Base-by-base conservation (phyloP, 2,329 filamentous ascomycete genomes). In the Trichoderma brevicompactum region DNA sequence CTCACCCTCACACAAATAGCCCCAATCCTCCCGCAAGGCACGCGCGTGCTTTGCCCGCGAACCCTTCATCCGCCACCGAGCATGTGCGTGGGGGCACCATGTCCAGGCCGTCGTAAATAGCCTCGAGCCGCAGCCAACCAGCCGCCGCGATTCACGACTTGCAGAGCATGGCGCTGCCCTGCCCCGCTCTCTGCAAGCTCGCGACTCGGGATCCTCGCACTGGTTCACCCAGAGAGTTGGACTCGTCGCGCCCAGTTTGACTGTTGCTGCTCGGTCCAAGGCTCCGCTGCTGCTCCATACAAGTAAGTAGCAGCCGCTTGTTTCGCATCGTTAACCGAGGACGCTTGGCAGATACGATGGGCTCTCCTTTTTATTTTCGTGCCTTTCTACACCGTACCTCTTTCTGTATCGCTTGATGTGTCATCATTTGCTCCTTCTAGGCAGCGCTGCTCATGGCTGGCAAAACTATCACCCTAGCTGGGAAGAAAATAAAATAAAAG, bases 11-110 rank as follows among this genome's bases (percentile, higher is more conserved):
- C 17, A 6, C 52, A 28, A 23, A 38, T 53, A 44, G 60, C 60
- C 28, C 41, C 41, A 63, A 44, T 50, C n/a, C 49, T 54, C 32
- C 48, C 60, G 60, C 49, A 63, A 63, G 49, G 40, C 60, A 63
- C 49, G 49, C 56, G 17, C 28, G 15, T 46, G 40, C 19, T 52
- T 50, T 34, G 17, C 3, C 13, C 48, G 32, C 17, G n/a, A 63
- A 63, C 46, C 48, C 49, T 53, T 36, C 19, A 28, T 19, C 23
- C 40, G 28, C 40, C 41, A 36, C 49, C 41, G n/a, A 28, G 17
- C 19, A 38, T 19, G 9, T 44, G 50, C 60, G 60, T 54, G 60
- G 60, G 60, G 60, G 55, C 54, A 36, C 38, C 34, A 41, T 56
- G 8, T 9, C 5, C 28, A 15, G 49, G 15, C 49, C 23, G 40